Conservation (phyloP, 2,329 filamentous ascomycete species). For the Beauveria sp. region DNA sequence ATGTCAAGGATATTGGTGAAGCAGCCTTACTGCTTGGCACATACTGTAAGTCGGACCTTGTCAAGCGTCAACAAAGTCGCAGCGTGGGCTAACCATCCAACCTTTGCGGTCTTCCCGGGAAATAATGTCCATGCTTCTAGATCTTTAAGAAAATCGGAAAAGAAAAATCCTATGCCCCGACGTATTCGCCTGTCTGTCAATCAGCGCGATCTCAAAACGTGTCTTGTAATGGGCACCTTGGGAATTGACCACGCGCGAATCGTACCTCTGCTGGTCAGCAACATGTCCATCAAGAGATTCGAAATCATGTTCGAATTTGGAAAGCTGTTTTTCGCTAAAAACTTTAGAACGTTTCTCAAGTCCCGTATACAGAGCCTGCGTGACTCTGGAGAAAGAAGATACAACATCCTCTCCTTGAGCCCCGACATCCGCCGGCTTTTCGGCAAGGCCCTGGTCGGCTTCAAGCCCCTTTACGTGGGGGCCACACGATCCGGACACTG, state of each 20-base stretch:
- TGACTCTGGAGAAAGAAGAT: background rate
- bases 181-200: background rate
- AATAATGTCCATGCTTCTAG: too few relatives aligned
- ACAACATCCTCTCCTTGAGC: background rate
- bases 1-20: background rate
- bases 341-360: background rate
- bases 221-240: background rate
- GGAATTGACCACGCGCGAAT: background rate
- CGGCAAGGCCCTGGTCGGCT: background rate
- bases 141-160: too few relatives aligned
- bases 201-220: background rate
- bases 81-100: background rate
- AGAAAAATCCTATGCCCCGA: background rate
- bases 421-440: background rate
- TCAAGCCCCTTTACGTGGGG: background rate
- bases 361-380: background rate
- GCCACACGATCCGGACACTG: background rate
- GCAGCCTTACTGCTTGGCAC: background rate
- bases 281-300: too few relatives aligned
- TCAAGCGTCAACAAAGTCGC: background rate
- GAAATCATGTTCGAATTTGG: too few relatives aligned
- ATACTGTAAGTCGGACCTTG: background rate
- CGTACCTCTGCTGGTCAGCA: background rate
- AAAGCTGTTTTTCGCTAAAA: background rate
- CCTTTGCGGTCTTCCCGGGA: background rate